Evolutionary conservation across 495 filamentous ascomycete species (phyloP), one percentile per base, ranked within the genome.

Genomic region (Poronia punctata): DNA sequence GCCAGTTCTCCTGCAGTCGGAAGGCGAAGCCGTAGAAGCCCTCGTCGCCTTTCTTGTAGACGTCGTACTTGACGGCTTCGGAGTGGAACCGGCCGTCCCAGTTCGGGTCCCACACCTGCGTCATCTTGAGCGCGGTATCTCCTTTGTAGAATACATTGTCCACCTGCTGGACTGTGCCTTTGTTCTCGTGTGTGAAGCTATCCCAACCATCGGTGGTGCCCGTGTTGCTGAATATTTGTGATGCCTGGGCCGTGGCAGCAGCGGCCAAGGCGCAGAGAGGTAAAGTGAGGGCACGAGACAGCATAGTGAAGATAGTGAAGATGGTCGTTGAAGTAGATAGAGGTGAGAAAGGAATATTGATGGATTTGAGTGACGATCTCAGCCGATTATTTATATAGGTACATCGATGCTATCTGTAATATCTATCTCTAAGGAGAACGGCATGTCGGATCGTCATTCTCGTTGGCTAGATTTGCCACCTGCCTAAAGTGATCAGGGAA

Each of bases 21-120:
- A 78, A 78, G 3, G 59, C 57, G 48, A 78, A 78, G 7, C 74
- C 73, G 55, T 78, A 78, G 57, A 70, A 74, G 1, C 66, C 70
- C 7, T 57, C 61, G 36, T 76, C 65, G 25, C 70, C 71, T 28
- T 61, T 66, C 32, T 61, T 52, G 48, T 75, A 76, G 6, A 59
- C 72, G 44, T 66, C 53, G 45, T 64, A 50, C 25, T 69, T 61
- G 30, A 60, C 59, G 4, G 65, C 65, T 46, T 78, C 74, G n/a
- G 74, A 71, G 53, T 78, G 74, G 53, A 74, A 78, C 4, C 74
- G 73, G 8, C 66, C 72, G 5, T 26, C 53, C 45, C 69, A 76
- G 41, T 37, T 49, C 2, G 67, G 29, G 43, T 68, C 65, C 54
- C 71, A 73, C 33, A 64, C 61, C 38, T 78, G 74, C 5, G 64